Base-by-base conservation (phyloP, 345 rosid species). In the Eucalyptus microcorys region DNA sequence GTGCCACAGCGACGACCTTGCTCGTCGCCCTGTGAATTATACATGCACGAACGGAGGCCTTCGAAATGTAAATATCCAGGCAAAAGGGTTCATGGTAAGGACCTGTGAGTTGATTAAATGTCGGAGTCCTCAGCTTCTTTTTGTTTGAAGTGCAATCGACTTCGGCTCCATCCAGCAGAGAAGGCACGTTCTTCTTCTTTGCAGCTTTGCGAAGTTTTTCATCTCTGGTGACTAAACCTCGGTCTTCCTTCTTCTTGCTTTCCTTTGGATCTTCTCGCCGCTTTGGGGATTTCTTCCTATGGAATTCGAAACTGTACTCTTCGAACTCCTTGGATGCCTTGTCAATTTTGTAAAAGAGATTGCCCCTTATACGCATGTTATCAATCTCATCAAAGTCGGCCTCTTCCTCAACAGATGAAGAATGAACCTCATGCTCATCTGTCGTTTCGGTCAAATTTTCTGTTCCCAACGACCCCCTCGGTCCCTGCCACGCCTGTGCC, bases 31-130 rank as follows among this genome's bases (percentile, higher is more conserved):
- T 90, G 90, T 97, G 99, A 88, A 97, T 83, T 84, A 98, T 92
- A 86, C 97, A 98, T 50, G 98, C 98, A 40, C 98, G 94, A 30
- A 95, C 95, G 2, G 99, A 98, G 43, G 96, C 97, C 83, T 95
- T 97, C 1, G 98, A 96, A 92, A 95, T 93, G 91, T 88, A 96
- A 14, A 97, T 94, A 90, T 98, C 99, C 64, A 97, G 92, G 92
- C 97, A 98, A 87, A 98, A 97, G 0, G 98, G 99, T 88, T 97
- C 93, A 86, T 97, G 98, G 93, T 91, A 97, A 84, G 98, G 98
- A 86, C 95, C 97, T 0, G 98, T 96, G 87, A 97, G 95, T 89
- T 96, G 98, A 94, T 95, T 98, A 91, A 95, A 97, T 59, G 99
- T 97, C 27, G 92, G 94, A 61, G 95, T 90, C 85, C 96, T 92